Evolutionary conservation across 257 asterid genomes (phyloP).

Genomic region (Rauvolfia tetraphylla): DNA sequence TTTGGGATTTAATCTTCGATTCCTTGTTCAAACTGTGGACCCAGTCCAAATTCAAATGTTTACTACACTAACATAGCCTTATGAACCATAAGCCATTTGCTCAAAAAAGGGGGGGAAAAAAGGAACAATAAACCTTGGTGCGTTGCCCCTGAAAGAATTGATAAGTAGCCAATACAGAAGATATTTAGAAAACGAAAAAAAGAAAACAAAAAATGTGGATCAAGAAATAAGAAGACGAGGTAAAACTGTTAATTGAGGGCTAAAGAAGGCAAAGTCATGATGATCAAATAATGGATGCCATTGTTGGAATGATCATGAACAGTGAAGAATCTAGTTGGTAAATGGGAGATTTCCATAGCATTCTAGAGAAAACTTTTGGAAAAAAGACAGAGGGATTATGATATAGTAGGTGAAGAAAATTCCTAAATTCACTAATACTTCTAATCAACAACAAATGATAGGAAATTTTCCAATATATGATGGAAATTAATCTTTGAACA

Average conservation of each 20-base stretch:
- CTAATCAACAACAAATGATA: background rate
- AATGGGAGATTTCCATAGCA: background rate
- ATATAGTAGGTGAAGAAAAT: constrained; percentile 8
- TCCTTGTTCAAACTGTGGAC: background rate
- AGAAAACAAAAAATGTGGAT: background rate
- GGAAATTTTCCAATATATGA: background rate
- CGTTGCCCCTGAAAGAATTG: background rate
- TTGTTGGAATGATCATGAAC: too few species aligned
- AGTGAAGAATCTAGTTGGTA: constrained; percentile 9
- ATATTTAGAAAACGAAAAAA: background rate
- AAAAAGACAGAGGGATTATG: constrained; percentile 9
- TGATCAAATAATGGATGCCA: background rate
- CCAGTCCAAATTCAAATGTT: background rate
- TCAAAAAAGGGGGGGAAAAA: background rate
- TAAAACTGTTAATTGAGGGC: background rate
- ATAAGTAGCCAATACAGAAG: background rate
- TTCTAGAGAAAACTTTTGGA: background rate
- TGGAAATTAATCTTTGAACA: background rate
- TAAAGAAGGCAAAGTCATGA: background rate
- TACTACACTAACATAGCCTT: background rate
- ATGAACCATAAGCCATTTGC: background rate
- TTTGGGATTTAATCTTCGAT: too few species aligned
- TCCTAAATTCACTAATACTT: constrained; percentile 6
- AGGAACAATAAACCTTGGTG: background rate
- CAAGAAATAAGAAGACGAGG: background rate